Conservation (phyloP, 768 basidiomycete genomes). For the Pisolithus albus region DNA sequence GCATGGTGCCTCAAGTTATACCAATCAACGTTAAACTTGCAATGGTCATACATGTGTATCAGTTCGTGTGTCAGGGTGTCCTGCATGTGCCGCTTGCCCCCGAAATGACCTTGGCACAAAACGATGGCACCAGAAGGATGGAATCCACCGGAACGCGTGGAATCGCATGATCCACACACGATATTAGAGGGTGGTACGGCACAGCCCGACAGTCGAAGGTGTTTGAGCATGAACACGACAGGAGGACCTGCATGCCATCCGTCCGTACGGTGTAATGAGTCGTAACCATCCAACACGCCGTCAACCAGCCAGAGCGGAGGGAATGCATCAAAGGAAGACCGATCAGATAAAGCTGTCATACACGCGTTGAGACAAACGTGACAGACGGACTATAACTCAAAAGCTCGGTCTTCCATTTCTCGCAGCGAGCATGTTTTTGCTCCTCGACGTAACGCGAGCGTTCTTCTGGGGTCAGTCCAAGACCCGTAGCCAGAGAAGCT, state of each 20-base stretch:
- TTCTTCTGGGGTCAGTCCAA: constrained; percentile 43
- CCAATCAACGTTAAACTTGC: constrained; percentile 93
- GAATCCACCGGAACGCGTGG: constrained; percentile 73
- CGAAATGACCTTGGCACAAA: constrained; percentile 80
- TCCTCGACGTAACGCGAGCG: constrained; percentile 27
- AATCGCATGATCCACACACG: constrained; percentile 79
- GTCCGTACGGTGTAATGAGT: neutral
- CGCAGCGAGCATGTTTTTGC: constrained; percentile 45
- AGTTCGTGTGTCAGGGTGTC: constrained; percentile 91
- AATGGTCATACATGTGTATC: constrained; percentile 92
- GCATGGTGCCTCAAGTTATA: constrained; percentile 86
- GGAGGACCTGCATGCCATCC: constrained; percentile 54
- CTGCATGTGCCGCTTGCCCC: constrained; percentile 83
- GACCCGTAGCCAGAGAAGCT: constrained; percentile 43
- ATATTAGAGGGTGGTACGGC: constrained; percentile 66
- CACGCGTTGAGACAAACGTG: constrained; percentile 8
- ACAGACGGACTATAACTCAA: constrained; percentile 59
- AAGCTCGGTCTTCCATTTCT: constrained; percentile 62
- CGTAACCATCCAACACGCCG: too few species aligned
- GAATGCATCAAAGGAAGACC: constrained; percentile 3
- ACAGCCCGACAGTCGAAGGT: constrained; percentile 71
- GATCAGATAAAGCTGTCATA: constrained; percentile 4
- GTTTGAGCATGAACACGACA: constrained; percentile 87
- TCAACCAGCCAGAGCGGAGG: neutral
- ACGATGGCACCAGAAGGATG: constrained; percentile 73